A percentile compares a stretch with the other conserved stretches of the same genome.
Evolutionary conservation across 2,329 filamentous ascomycete species (phyloP).

Genomic region (Pyrenophora teres): DNA sequence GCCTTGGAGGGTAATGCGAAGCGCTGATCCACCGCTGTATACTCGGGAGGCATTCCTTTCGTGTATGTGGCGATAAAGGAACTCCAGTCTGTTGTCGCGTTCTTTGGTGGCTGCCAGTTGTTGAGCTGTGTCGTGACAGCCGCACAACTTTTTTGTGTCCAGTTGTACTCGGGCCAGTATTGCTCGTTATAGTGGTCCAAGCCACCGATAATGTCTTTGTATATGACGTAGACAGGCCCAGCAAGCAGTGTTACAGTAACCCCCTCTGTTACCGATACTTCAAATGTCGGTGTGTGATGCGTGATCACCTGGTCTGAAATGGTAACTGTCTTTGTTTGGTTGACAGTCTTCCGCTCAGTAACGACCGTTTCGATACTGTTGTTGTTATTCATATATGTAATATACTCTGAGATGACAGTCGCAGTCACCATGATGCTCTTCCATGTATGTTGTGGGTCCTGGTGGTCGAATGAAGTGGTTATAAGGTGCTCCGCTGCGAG

Average conservation of each 20-base stretch:
- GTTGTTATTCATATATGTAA: constrained; percentile 34
- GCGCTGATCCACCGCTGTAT: constrained; percentile 1
- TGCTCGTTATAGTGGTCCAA: constrained; percentile 15
- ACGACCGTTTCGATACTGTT: constrained; percentile 33
- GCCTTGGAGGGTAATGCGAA: constrained; percentile 27
- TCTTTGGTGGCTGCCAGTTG: constrained; percentile 25
- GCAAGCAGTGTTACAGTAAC: constrained; percentile 21
- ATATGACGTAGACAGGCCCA: constrained; percentile 41
- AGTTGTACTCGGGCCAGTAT: neutral
- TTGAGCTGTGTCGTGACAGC: constrained; percentile 17
- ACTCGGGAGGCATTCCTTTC: constrained; percentile 3
- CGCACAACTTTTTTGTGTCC: constrained; percentile 11
- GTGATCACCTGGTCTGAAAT: constrained; percentile 20
- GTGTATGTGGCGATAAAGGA: constrained; percentile 34
- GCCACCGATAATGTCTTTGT: constrained; percentile 33
- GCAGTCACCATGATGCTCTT: constrained; percentile 32
- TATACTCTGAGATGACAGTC: constrained; percentile 30
- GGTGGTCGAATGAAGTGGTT: constrained; percentile 26
- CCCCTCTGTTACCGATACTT: constrained; percentile 22
- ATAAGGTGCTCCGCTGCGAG: constrained; percentile 30
- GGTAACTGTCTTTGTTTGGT: constrained; percentile 33
- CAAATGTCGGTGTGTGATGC: constrained; percentile 30
- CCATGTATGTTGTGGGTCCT: constrained; percentile 17
- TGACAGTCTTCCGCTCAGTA: constrained; percentile 29
- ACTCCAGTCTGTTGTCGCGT: constrained; percentile 25